phyloP scores from a whole-genome alignment of 495 filamentous ascomycete species.

The Neurospora cerealis region DNA sequence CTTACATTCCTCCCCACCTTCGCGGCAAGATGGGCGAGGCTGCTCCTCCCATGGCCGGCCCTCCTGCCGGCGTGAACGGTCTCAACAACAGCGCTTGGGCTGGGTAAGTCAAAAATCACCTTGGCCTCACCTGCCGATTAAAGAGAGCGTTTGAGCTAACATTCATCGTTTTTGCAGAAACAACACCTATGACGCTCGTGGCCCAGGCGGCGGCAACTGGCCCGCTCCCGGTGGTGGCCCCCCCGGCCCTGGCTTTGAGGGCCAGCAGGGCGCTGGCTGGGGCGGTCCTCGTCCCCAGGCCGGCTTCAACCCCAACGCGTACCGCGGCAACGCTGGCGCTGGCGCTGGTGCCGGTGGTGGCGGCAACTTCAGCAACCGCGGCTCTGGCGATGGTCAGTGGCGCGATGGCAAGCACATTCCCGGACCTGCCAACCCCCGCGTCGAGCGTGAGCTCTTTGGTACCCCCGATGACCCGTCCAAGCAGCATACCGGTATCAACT shows the following conservation, averaged over 20 bases:
- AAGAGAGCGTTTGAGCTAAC: constrained; percentile 8
- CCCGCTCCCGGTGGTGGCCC: constrained; percentile 19
- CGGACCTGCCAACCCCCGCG: constrained; percentile 73
- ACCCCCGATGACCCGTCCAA: constrained; percentile 87
- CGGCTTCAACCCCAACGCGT: constrained; percentile 46
- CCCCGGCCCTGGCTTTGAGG: constrained; percentile 18
- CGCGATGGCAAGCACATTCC: constrained; percentile 92
- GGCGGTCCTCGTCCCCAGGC: constrained; percentile 2
- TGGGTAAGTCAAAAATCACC: constrained; percentile 35
- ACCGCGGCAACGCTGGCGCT: constrained; percentile 55
- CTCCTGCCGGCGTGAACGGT: constrained; percentile 31
- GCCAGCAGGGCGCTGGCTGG: constrained; percentile 11
- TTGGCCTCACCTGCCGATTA: not conserved
- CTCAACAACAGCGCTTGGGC: constrained; percentile 56
- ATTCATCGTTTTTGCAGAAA: constrained; percentile 19
- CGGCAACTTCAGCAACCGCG: constrained; percentile 49
- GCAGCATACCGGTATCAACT: constrained; percentile 97
- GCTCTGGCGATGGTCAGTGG: constrained; percentile 92
- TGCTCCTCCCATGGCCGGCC: constrained; percentile 19
- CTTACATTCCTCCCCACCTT: constrained; percentile 96
- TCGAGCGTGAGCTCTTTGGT: constrained; percentile 95
- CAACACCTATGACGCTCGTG: constrained; percentile 33
- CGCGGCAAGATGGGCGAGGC: constrained; percentile 48
- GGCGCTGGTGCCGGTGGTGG: constrained; percentile 32
- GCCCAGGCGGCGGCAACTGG: constrained; percentile 7